Conservation (phyloP, 2,329 filamentous ascomycete species). For the Blastomyces parvus region DNA sequence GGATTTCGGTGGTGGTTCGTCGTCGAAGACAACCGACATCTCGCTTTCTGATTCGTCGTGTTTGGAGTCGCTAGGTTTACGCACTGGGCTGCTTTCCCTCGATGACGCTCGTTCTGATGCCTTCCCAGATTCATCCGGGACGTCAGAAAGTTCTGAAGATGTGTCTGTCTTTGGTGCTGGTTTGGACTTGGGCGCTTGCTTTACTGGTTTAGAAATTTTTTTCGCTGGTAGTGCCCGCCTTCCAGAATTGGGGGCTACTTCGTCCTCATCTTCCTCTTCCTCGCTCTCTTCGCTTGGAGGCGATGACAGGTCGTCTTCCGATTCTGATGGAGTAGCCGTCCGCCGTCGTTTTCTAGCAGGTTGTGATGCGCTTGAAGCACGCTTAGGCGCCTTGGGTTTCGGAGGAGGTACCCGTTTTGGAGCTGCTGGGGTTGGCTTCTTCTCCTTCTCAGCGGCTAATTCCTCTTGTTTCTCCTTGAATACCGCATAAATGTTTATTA, state of each 20-base stretch:
- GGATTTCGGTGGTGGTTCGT: constrained; percentile 45
- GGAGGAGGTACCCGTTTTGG: constrained; percentile 9
- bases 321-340: constrained; percentile 21
- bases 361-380: constrained; percentile 19
- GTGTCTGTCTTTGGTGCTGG: constrained; percentile 2
- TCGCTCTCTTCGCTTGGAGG: constrained; percentile 18
- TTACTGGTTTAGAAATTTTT: constrained; percentile 11
- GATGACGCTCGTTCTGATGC: constrained; percentile 12
- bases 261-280: constrained; percentile 15
- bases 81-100: constrained; percentile 15
- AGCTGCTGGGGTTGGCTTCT: constrained; percentile 9
- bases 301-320: constrained; percentile 16
- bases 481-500: constrained; percentile 1
- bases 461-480: constrained; percentile 28
- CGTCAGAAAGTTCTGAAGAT: constrained; percentile 13
- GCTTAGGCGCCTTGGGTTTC: constrained; percentile 22
- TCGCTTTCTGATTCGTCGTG: constrained; percentile 51
- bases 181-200: constrained; percentile 5
- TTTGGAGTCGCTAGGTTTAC: constrained; percentile 32
- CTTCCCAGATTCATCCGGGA: constrained; percentile 11
- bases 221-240: constrained; percentile 8
- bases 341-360: constrained; percentile 30
- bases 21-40: constrained; percentile 69
- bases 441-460: constrained; percentile 9
- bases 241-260: constrained; percentile 13